A percentile compares a stretch with the other conserved stretches of the same genome.
phyloP scores from a whole-genome alignment of 2,329 filamentous ascomycete species.

The Fusarium pseudoanthophilum region DNA sequence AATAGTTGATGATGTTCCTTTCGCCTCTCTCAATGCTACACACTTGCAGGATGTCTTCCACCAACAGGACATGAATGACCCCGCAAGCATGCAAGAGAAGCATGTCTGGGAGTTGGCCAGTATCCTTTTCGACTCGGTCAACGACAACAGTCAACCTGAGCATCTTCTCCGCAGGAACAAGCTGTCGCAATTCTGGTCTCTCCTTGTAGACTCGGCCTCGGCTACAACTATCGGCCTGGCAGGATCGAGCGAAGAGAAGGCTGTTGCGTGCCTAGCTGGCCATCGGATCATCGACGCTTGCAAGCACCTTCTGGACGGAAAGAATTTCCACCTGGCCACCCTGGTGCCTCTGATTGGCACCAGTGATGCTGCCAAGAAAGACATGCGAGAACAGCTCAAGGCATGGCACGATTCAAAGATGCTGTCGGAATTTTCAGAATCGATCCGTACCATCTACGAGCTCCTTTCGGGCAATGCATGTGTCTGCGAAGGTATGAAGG shows the following conservation, averaged over 20 bases:
- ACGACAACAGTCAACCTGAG: slow-evolving; percentile 52
- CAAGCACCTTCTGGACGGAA: slow-evolving; percentile 77
- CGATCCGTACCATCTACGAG: slow-evolving; percentile 88
- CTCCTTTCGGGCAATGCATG: slow-evolving; percentile 89
- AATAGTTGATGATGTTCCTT: slow-evolving; percentile 68
- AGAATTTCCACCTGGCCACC: slow-evolving; percentile 85
- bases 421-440: slow-evolving; percentile 85
- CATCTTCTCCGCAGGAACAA: slow-evolving; percentile 66
- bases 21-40: slow-evolving; percentile 58
- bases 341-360: slow-evolving; percentile 84
- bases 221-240: slow-evolving; percentile 67
- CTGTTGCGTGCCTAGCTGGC: slow-evolving; percentile 80
- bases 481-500: slow-evolving; percentile 80
- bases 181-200: slow-evolving; percentile 74
- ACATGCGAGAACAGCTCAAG: slow-evolving; percentile 82
- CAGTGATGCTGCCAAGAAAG: slow-evolving; percentile 73
- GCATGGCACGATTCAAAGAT: slow-evolving; percentile 87
- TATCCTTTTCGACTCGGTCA: slow-evolving; percentile 83
- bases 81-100: slow-evolving; percentile 70
- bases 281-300: slow-evolving; percentile 87
- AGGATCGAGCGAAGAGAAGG: slow-evolving; percentile 80
- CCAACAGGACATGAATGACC: slow-evolving; percentile 54
- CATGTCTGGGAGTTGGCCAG: slow-evolving; percentile 87
- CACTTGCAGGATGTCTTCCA: slow-evolving; percentile 55
- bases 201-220: slow-evolving; percentile 71